A percentile compares a stretch with the other conserved stretches of the same genome.
Conservation (phyloP, 2,329 filamentous ascomycete genomes). For the Nigrograna mackinnonii region DNA sequence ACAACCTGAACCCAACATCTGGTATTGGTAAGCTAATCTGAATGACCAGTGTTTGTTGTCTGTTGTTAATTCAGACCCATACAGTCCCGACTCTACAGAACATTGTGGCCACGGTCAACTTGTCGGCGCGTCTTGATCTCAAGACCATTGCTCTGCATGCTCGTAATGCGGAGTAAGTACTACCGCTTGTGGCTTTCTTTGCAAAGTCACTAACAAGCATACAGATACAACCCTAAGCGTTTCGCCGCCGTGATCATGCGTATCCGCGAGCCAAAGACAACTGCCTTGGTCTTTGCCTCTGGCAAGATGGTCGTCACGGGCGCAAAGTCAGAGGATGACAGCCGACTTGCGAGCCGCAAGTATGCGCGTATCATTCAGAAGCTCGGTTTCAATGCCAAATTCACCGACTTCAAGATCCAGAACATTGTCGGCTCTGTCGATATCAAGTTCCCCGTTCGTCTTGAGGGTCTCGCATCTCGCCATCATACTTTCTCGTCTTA, state of each 20-base stretch:
- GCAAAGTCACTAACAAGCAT: constrained; percentile 1
- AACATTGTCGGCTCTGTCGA: constrained; percentile 99
- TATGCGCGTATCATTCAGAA: constrained; percentile 99
- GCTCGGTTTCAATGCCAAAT: constrained; percentile 98
- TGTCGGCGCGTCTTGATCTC: constrained; percentile 97
- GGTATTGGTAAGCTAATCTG: constrained; percentile 83
- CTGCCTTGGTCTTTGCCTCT: constrained; percentile 94
- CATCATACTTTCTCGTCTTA: constrained; percentile 97
- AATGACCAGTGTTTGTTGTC: constrained; percentile 28
- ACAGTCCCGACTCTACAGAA: constrained; percentile 63
- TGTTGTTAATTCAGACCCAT: constrained; percentile 8
- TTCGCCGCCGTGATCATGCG: constrained; percentile 99
- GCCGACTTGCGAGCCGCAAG: constrained; percentile 94
- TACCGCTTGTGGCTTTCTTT: not conserved
- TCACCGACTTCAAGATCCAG: constrained; percentile 97
- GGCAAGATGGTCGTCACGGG: constrained; percentile 99
- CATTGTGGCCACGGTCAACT: constrained; percentile 98
- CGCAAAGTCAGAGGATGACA: constrained; percentile 97
- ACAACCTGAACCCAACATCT: constrained; percentile 71
- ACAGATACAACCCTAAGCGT: constrained; percentile 80
- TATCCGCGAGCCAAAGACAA: constrained; percentile 98
- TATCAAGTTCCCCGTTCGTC: constrained; percentile 98
- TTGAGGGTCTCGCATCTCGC: constrained; percentile 92
- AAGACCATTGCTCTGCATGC: constrained; percentile 99
- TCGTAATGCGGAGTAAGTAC: constrained; percentile 83